These are phyloP conservation scores for Avena sativa DNA, from an alignment of 176 grass and related monocot species.

Conservation along the genomic window DNA sequence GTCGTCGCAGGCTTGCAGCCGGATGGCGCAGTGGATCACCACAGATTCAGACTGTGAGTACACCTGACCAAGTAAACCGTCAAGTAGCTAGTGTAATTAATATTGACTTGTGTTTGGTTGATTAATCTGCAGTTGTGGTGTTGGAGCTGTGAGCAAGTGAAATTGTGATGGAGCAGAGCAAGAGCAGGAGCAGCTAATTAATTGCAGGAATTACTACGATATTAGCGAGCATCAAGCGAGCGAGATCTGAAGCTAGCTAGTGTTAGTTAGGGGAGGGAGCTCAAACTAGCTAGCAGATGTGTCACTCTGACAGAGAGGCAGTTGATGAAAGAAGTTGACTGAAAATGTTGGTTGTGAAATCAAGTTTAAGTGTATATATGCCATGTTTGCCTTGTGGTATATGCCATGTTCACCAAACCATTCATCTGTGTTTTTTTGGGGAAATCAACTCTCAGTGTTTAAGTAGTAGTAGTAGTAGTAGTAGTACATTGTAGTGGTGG, in stretches of 20 bases:
- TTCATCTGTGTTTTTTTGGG: too few species aligned
- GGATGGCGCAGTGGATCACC: conserved; percentile 61
- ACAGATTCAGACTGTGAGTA: conserved; percentile 65
- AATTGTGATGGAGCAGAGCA: neutral
- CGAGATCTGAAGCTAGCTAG: neutral
- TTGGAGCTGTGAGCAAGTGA: conserved; percentile 39
- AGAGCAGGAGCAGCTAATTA: neutral
- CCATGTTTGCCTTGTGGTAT: neutral
- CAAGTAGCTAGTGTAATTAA: neutral
- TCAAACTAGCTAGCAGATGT: neutral
- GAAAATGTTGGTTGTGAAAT: neutral
- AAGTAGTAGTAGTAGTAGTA: too few species aligned
- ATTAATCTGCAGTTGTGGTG: conserved; percentile 50
- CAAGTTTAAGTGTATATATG: neutral
- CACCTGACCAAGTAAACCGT: neutral
- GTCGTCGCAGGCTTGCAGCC: neutral
- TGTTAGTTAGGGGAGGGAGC: neutral
- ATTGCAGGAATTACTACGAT: neutral
- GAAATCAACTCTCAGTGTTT: neutral
- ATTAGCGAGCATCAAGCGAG: neutral
- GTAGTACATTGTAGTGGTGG: too few species aligned
- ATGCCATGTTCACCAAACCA: too few species aligned
- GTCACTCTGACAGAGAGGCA: neutral
- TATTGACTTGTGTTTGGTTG: neutral
- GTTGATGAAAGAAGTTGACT: neutral